Base-by-base conservation (phyloP, 306 rosid genomes). In the Benincasa hispida region DNA sequence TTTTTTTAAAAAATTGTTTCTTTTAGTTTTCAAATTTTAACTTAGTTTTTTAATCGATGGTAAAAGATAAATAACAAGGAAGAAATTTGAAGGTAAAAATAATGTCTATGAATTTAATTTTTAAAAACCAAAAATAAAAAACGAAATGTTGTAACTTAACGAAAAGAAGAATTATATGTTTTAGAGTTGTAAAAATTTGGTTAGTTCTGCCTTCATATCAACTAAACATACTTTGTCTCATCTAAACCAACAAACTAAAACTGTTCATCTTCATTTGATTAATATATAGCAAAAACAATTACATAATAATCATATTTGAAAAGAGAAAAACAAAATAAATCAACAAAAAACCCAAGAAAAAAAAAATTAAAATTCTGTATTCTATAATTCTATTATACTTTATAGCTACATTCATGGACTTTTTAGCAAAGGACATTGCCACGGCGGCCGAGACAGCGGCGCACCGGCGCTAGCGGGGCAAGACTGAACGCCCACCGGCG, bases 391-490 rank as follows among this genome's bases (percentile, higher is more conserved):
- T 12, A 48, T 45, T 22, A 18, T 45, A 2, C 50, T 45, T 45
- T 45, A 12, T 47, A 14, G 35, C 74, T 41, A 68, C 56, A 10
- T 24, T 77, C 65, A 77, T 77, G 80, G 80, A 21, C 77, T 39
- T 14, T 79, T 79, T 42, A 88, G 74, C 65, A 50, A 42, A 0
- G 89, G 78, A 28, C 97, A 91, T 78, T 91, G 97, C 30, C 76
- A 83, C 25, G 58, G 78, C 4, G 97, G 95, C 79, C 97, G 81
- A 1, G 91, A 77, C 24, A 85, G 15, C 27, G 53, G 73, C 3
- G 76, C 82, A 0, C 94, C 97, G 17, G 90, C 69, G 34, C 78
- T 91, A 0, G 83, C 74, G 2, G 97, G 97, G 77, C 97, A 91
- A 15, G 84, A 79, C 74, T 69, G 81, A 28, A 76, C 13, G 17